Conservation (phyloP, 306 rosid genomes). For the Comarum palustre region DNA sequence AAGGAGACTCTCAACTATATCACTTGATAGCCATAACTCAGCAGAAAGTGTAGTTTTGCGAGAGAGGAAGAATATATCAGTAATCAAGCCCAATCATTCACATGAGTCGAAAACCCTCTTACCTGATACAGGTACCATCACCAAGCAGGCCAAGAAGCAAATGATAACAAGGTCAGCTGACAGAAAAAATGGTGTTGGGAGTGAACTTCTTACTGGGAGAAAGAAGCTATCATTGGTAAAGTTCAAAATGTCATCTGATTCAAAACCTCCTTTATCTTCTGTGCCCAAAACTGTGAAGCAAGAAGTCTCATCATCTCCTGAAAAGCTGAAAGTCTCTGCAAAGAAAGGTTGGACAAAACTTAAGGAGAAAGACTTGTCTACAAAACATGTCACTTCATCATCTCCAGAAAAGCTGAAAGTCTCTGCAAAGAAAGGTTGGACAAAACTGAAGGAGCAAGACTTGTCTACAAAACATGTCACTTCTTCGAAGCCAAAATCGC, state of each 20-base stretch:
- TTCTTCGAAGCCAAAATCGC: constrained; percentile 35
- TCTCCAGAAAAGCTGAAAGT: constrained; percentile 29
- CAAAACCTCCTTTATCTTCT: constrained; percentile 28
- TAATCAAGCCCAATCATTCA: constrained; percentile 26
- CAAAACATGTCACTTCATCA: constrained; percentile 34
- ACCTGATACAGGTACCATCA: constrained; percentile 11
- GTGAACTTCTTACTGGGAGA: constrained; percentile 28
- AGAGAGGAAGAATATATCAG: constrained; percentile 26
- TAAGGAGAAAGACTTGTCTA: constrained; percentile 36
- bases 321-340: constrained; percentile 31
- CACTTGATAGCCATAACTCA: constrained; percentile 26
- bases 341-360: constrained; percentile 27
- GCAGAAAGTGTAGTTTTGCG: constrained; percentile 29
- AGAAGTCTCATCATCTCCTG: constrained; percentile 33
- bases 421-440: constrained; percentile 29
- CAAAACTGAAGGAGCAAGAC: constrained; percentile 31
- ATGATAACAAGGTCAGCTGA: constrained; percentile 31
- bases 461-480: constrained; percentile 33
- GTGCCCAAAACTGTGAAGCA: constrained; percentile 33
- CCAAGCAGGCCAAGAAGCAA: constrained; percentile 13
- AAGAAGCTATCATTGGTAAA: constrained; percentile 40
- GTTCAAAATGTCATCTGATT: constrained; percentile 29
- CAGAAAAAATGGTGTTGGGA: constrained; percentile 25
- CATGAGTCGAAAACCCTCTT: constrained; percentile 28
- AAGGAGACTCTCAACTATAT: constrained; percentile 33